Evolutionary conservation across 768 basidiomycete species (phyloP).

Genomic region (Lentinula raphanica): DNA sequence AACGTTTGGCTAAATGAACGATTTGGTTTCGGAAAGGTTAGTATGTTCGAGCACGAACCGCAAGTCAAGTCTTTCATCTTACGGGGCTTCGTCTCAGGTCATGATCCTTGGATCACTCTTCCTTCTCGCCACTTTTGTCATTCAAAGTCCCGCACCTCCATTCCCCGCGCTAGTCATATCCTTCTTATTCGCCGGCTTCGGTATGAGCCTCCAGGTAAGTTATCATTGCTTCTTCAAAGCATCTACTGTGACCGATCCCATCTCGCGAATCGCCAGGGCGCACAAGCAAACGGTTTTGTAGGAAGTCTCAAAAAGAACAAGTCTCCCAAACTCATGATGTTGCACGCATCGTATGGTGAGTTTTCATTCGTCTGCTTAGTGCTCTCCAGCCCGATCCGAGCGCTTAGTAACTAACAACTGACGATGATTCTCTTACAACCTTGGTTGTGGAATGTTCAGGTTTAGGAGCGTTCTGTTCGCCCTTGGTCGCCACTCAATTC

Average conservation of each 20-base stretch:
- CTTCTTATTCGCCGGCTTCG: slow-evolving; percentile 24
- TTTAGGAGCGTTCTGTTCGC: slow-evolving; percentile 48
- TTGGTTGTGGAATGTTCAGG: slow-evolving; percentile 16
- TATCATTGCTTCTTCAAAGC: background rate
- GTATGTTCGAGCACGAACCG: background rate
- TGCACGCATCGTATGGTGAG: slow-evolving; percentile 42
- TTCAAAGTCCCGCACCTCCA: slow-evolving; percentile 40
- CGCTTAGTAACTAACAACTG: background rate
- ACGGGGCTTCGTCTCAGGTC: background rate
- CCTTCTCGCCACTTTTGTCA: background rate
- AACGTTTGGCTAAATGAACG: slow-evolving; percentile 43
- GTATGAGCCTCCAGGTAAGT: slow-evolving; percentile 25
- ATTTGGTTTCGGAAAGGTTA: slow-evolving; percentile 40
- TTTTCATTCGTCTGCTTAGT: no score
- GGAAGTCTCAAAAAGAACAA: slow-evolving; percentile 36
- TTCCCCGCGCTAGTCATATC: slow-evolving; percentile 48
- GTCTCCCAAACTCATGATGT: slow-evolving; percentile 40
- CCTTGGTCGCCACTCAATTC: slow-evolving; percentile 65
- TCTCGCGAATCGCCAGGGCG: slow-evolving; percentile 21
- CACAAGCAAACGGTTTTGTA: slow-evolving; percentile 46
- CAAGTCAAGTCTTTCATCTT: background rate
- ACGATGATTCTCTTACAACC: no score
- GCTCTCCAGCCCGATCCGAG: no score
- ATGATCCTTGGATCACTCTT: slow-evolving; percentile 11
- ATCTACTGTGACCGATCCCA: background rate